Base-by-base conservation (phyloP, 2,329 filamentous ascomycete species). In the Aureobasidium pullulans region DNA sequence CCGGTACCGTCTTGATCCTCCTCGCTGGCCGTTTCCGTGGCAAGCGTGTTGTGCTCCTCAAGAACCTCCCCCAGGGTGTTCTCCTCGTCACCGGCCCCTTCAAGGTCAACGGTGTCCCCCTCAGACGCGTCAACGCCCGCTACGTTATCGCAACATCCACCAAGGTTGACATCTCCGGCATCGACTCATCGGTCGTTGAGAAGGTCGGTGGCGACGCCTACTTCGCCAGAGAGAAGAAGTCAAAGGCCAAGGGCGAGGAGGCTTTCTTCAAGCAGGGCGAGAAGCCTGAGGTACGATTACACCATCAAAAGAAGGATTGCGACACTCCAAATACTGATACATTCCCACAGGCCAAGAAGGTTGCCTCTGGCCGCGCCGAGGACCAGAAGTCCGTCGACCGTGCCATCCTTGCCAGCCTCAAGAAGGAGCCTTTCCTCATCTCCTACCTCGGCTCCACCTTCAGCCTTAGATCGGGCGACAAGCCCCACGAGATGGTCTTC, bases 401-500 rank as follows among this genome's bases (percentile, higher is more conserved):
- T 88, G 86, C 91, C 70, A 83, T 99, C 75, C 81, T 99, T 72
- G 85, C 90, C 79, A 89, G 82, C 80, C 94, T 99, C 84, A 97
- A 97, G 89, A 96, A 97, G 87, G 91, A 96, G 79, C 88, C 91
- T 71, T 83, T 93, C 80, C 89, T 99, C 72, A 80, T 86, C 76
- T 90, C 87, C 82, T 99, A 99, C 86, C 90, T 99, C 72, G 84
- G 84, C 76, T 90, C 88, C 79, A 90, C 88, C 77, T 99, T 99
- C 89, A 95, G 89, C 86, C 87, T 99, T 80, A 89, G 93, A 82
- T 96, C 92, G 84, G 94, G 94, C 75, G 93, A 99, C 85, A 92
- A 93, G 88, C 94, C 94, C 81, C 94, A 99, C 83, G 90, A 96
- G 87, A 97, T 99, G 94, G 89, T 90, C 82, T 99, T 93, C 86